Evolutionary conservation across 176 grass and related monocot genomes (phyloP).

Genomic region (Aegilops bicornis): DNA sequence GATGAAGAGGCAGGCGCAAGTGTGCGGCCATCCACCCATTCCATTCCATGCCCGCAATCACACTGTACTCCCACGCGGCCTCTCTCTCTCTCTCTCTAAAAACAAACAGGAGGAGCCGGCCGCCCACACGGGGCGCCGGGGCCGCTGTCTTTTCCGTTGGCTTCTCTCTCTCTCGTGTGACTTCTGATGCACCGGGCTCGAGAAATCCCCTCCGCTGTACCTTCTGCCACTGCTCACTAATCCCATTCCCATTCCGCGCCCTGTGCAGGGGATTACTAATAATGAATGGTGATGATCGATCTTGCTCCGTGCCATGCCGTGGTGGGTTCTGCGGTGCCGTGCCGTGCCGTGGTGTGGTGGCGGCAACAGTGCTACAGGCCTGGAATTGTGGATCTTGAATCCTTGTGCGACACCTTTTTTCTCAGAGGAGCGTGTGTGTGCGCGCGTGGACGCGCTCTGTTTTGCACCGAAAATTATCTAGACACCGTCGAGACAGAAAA

Average conservation of each 20-base stretch:
- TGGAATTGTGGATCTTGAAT: background rate
- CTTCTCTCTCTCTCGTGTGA: background rate
- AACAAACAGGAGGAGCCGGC: background rate
- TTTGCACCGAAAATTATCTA: too few species aligned
- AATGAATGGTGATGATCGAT: background rate
- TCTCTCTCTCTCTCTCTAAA: background rate
- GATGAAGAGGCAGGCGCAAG: constrained; percentile 32
- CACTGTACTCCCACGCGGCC: background rate
- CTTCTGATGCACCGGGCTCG: constrained; percentile 38
- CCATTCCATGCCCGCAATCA: constrained; percentile 3
- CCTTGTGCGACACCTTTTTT: background rate
- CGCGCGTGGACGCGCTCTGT: background rate
- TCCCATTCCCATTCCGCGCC: constrained; percentile 29
- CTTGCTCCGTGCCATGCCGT: background rate
- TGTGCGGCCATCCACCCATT: constrained; percentile 44
- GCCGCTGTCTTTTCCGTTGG: constrained; percentile 78
- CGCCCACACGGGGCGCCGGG: constrained; percentile 48
- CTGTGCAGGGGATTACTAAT: background rate
- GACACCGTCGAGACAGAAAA: too few species aligned
- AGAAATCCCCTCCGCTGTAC: constrained; percentile 53
- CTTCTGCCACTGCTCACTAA: constrained; percentile 33
- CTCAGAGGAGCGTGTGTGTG: background rate
- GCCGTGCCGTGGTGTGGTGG: background rate
- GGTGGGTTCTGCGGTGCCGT: background rate
- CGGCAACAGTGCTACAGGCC: background rate